Base-by-base conservation (phyloP, 352 stramenopile species). In the Globisporangium middletonii region DNA sequence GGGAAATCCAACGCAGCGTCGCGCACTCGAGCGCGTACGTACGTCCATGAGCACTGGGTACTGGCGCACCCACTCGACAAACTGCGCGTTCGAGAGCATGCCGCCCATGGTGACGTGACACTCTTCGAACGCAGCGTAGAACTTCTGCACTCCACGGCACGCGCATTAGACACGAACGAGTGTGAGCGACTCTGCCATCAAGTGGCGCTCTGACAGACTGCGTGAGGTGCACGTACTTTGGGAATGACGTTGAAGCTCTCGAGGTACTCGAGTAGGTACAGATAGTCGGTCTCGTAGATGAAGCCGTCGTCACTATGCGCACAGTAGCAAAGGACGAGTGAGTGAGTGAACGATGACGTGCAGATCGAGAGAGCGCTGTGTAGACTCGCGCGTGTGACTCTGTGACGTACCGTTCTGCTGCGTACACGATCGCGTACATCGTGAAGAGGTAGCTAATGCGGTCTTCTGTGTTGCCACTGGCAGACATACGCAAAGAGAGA, bases 391-490 rank as follows among this genome's bases (percentile, higher is more conserved):
- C 23, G 23, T 23, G 42, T 16, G 1, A 38, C 19, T 42, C 4
- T 7, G 19, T 2, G 2, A 41, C 23, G 43, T 67, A 93, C 83
- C 82, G 71, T 43, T 93, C 81, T 15, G 69, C 68, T 3, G 70
- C 73, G 59, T 89, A 82, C 30, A 84, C 80, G 56, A 88, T 89
- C 50, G 73, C 78, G 69, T 92, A 92, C 84, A 94, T 94, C 23
- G 68, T 82, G 57, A 94, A 94, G 26, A 94, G 76, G 64, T 92
- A 94, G 66, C 77, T 86, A 60, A 94, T 88, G n/a, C 83, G 78
- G 65, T 94, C 84, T 58, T 94, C 84, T 38, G 82, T 92, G 65
- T 91, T 92, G 51, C 84, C 84, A 67, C 84, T 94, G 59, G 46
- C 19, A 55, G 37, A 61, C 54, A 59, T 33, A 54, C 35, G 50